phyloP scores from a whole-genome alignment of 768 basidiomycete genomes.

The Mycena alexandri region DNA sequence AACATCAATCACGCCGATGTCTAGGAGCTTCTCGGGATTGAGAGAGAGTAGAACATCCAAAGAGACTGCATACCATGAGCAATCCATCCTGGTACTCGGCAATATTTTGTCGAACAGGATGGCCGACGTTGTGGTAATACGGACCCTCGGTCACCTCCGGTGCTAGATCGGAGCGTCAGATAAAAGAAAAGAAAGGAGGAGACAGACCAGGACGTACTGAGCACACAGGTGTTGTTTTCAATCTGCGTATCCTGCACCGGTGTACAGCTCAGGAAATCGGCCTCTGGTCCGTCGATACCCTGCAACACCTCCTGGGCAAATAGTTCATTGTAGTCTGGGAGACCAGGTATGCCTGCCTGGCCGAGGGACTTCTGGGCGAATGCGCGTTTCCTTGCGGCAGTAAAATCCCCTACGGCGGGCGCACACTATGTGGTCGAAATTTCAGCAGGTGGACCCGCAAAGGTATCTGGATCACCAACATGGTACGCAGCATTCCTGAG shows the following conservation, averaged over 20 bases:
- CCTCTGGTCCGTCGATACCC: slow-evolving; percentile 35
- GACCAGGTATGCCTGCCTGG: slow-evolving; percentile 49
- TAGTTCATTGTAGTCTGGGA: slow-evolving; percentile 58
- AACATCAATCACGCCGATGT: slow-evolving; percentile 70
- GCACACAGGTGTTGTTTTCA: slow-evolving; percentile 68
- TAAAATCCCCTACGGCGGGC: slow-evolving; percentile 64
- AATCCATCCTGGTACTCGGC: slow-evolving; percentile 66
- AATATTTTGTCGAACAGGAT: slow-evolving; percentile 67
- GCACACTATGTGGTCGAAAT: slow-evolving; percentile 55
- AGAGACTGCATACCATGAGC: slow-evolving; percentile 52
- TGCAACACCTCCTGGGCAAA: slow-evolving; percentile 50
- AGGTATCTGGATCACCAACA: slow-evolving; percentile 47
- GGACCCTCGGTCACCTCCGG: slow-evolving; percentile 69
- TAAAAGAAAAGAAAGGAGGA: slow-evolving; percentile 1
- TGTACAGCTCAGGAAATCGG: slow-evolving; percentile 58
- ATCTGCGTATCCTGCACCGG: slow-evolving; percentile 61
- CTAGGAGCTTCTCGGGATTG: slow-evolving; percentile 52
- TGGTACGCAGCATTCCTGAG: slow-evolving; percentile 67
- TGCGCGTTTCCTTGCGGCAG: slow-evolving; percentile 60
- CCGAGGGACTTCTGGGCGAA: slow-evolving; percentile 60
- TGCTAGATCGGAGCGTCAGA: slow-evolving; percentile 39
- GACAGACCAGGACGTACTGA: slow-evolving; percentile 42
- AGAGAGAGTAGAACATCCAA: not conserved
- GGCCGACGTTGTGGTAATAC: slow-evolving; percentile 64
- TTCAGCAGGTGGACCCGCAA: slow-evolving; percentile 2